phyloP scores from a whole-genome alignment of 176 grass and related monocot genomes.

The Avena sativa region DNA sequence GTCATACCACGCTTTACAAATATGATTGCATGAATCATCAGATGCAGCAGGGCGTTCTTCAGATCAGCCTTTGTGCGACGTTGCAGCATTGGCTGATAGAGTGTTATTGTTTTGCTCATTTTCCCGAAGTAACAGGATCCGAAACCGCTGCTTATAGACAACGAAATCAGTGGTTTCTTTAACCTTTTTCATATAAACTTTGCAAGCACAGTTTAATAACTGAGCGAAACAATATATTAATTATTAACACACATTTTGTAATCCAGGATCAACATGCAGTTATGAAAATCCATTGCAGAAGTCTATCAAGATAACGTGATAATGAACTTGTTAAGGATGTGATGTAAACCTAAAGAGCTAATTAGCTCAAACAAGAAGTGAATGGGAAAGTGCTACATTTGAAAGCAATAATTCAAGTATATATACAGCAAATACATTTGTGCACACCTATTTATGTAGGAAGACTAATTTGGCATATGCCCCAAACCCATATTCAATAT shows the following conservation, averaged over 20 bases:
- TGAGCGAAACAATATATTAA: not conserved
- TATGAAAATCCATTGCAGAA: not conserved
- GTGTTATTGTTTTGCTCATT: conserved; percentile 50
- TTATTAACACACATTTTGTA: not conserved
- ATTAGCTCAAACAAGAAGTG: not conserved
- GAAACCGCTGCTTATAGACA: conserved; percentile 48
- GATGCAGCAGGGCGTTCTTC: conserved; percentile 80
- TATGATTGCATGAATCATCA: conserved; percentile 90
- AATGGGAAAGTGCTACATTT: not conserved
- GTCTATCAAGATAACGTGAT: not conserved
- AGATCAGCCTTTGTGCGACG: conserved; percentile 44
- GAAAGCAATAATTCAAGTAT: not conserved
- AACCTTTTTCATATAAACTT: not conserved
- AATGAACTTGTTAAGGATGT: not conserved
- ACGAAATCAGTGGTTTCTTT: conserved; percentile 28
- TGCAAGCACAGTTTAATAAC: not conserved
- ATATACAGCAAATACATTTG: not conserved
- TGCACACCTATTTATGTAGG: not conserved
- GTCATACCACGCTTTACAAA: conserved; percentile 43
- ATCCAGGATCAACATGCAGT: not conserved
- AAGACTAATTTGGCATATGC: not conserved
- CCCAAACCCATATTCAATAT: not conserved
- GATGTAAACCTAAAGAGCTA: not conserved
- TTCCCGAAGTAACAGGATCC: conserved; percentile 53
- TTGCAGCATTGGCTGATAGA: conserved; percentile 44